phyloP scores from a whole-genome alignment of 2,329 filamentous ascomycete genomes.

The Phyllosticta citrichinensis region DNA sequence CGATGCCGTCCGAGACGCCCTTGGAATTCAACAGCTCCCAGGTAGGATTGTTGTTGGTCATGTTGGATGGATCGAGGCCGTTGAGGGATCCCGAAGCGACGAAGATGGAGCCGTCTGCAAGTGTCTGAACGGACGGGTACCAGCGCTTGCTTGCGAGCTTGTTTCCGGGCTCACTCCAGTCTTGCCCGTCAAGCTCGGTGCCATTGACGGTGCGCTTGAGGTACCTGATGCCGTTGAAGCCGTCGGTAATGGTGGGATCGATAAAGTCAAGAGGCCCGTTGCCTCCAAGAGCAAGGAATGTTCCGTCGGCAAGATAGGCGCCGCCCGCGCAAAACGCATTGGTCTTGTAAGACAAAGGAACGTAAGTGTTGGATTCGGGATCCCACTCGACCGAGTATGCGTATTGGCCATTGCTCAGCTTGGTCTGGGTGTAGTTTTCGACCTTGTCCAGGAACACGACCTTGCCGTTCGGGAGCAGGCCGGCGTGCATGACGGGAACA shows the following conservation, averaged over 20 bases:
- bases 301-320: conserved; percentile 48
- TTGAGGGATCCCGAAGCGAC: conserved; percentile 52
- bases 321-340: conserved; percentile 55
- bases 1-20: conserved; percentile 39
- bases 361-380: conserved; percentile 37
- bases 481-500: conserved; percentile 55
- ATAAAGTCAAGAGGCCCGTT: conserved; percentile 46
- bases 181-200: conserved; percentile 36
- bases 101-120: conserved; percentile 48
- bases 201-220: conserved; percentile 39
- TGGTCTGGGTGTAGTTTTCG: conserved; percentile 51
- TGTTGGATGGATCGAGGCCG: conserved; percentile 44
- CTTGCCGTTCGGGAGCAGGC: conserved; percentile 47
- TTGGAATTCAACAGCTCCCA: conserved; percentile 47
- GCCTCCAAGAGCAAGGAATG: conserved; percentile 46
- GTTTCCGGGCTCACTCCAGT: conserved; percentile 47
- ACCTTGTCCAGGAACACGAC: conserved; percentile 55
- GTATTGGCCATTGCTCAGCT: conserved; percentile 43
- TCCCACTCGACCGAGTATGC: conserved; percentile 54
- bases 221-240: conserved; percentile 49
- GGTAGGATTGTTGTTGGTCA: conserved; percentile 52
- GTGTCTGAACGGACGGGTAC: conserved; percentile 51
- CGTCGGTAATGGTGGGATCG: conserved; percentile 49
- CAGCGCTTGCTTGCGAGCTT: conserved; percentile 46
- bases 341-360: conserved; percentile 43